Evolutionary conservation across 495 filamentous ascomycete genomes (phyloP).

Genomic region (Chaetomidium leptoderma): DNA sequence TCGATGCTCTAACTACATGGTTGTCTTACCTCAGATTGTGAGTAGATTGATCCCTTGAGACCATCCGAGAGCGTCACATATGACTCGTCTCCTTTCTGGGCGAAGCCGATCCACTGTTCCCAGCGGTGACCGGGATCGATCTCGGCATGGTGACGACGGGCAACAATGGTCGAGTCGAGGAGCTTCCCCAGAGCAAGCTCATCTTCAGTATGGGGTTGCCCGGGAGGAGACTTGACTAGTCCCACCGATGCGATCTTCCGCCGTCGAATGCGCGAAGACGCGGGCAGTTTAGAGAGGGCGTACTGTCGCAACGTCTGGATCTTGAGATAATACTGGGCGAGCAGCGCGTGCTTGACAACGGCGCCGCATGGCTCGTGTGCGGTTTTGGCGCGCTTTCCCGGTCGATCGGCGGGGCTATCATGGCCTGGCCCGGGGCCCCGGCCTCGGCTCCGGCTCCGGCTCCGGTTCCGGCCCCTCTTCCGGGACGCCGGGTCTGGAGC

Average conservation of each 20-base stretch:
- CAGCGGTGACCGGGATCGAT: conserved; percentile 40
- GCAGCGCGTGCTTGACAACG: conserved; percentile 56
- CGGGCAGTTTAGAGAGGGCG: conserved; percentile 50
- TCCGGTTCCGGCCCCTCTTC: conserved; percentile 23
- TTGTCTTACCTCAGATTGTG: conserved; percentile 58
- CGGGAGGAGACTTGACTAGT: conserved; percentile 22
- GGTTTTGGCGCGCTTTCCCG: conserved; percentile 22
- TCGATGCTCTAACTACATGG: too few relatives aligned
- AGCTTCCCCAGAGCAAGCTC: conserved; percentile 47
- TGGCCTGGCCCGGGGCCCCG: not conserved
- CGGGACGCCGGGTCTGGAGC: conserved; percentile 5
- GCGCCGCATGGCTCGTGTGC: not conserved
- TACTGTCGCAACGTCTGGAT: conserved; percentile 69
- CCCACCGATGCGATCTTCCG: conserved; percentile 47
- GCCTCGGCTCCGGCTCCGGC: not conserved
- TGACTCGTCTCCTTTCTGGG: conserved; percentile 55
- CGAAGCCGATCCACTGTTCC: conserved; percentile 62
- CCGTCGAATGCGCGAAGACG: conserved; percentile 41
- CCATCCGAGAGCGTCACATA: conserved; percentile 49
- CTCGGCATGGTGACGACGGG: conserved; percentile 30
- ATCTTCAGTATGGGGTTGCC: conserved; percentile 27
- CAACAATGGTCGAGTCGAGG: conserved; percentile 67
- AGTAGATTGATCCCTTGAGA: conserved; percentile 36
- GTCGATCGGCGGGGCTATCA: conserved; percentile 12
- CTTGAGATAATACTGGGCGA: conserved; percentile 68